Evolutionary conservation across 345 rosid species (phyloP).

Genomic region (Aquilaria yunnanensis): DNA sequence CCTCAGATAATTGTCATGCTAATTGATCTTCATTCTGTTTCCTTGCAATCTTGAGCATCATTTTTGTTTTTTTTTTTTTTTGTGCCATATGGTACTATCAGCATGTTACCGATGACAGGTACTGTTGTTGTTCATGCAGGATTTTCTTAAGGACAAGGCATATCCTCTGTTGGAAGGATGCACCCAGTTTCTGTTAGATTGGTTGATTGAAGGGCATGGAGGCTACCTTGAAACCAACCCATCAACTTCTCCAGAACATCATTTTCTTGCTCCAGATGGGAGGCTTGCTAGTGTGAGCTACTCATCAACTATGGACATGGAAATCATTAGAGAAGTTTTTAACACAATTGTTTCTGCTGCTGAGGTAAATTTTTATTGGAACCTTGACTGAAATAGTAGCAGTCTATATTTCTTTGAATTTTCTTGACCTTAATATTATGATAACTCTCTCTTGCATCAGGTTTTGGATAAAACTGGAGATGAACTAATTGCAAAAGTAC

Average conservation of each 20-base stretch:
- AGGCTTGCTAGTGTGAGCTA: conserved; percentile 81
- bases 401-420: too few relatives aligned
- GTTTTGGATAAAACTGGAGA: conserved; percentile 43
- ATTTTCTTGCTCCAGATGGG: conserved; percentile 74
- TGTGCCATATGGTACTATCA: too few relatives aligned
- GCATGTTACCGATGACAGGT: too few relatives aligned
- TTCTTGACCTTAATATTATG: neutral
- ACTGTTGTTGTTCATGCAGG: conserved; percentile 27
- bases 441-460: conserved; percentile 25
- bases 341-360: conserved; percentile 64
- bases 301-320: conserved; percentile 96
- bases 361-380: conserved; percentile 43
- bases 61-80: too few relatives aligned
- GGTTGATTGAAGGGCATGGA: conserved; percentile 78
- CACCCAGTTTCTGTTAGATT: conserved; percentile 63
- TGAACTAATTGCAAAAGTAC: conserved; percentile 43
- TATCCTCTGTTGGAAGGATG: conserved; percentile 92
- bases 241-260: conserved; percentile 94
- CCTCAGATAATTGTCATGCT: too few relatives aligned
- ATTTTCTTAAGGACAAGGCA: conserved; percentile 65
- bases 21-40: too few relatives aligned
- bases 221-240: conserved; percentile 88
- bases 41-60: too few relatives aligned
- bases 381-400: too few relatives aligned
- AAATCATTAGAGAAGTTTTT: conserved; percentile 74